These are phyloP conservation scores for Poronia punctata DNA, from an alignment of 495 filamentous ascomycete species.

Conservation along the genomic window DNA sequence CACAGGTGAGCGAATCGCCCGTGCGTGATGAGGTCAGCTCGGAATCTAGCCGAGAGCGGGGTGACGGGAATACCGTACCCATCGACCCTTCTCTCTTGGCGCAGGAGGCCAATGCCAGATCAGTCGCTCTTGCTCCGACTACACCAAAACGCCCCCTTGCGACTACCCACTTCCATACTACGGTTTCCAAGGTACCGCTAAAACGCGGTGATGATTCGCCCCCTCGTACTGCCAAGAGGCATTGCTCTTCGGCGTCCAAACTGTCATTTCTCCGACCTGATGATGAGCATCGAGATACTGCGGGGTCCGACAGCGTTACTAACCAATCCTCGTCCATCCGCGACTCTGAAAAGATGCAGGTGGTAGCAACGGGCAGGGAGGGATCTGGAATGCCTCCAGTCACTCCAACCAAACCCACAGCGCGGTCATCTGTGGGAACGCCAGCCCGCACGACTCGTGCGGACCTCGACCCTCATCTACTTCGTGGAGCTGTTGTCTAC, in stretches of 20 bases:
- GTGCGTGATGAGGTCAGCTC: conserved; percentile 39
- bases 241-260: conserved; percentile 48
- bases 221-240: conserved; percentile 44
- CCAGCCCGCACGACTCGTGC: conserved; percentile 48
- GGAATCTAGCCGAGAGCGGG: conserved; percentile 55
- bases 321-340: conserved; percentile 40
- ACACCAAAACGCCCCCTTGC: conserved; percentile 28
- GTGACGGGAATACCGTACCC: conserved; percentile 53
- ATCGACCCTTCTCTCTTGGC: conserved; percentile 41
- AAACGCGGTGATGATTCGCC: conserved; percentile 59
- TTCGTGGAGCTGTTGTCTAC: conserved; percentile 74
- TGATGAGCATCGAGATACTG: conserved; percentile 30
- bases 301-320: no score
- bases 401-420: conserved; percentile 33
- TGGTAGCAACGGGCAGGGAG: conserved; percentile 11
- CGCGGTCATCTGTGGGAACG: conserved; percentile 47
- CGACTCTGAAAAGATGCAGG: conserved; percentile 14
- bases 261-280: conserved; percentile 25
- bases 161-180: conserved; percentile 45
- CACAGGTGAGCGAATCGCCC: conserved; percentile 14
- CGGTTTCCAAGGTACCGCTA: conserved; percentile 68
- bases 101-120: conserved; percentile 5
- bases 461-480: conserved; percentile 41
- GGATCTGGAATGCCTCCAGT: conserved; percentile 16
- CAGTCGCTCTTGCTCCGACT: conserved; percentile 17